phyloP scores from a whole-genome alignment of 441 rosid species.

The Viola pubescens region DNA sequence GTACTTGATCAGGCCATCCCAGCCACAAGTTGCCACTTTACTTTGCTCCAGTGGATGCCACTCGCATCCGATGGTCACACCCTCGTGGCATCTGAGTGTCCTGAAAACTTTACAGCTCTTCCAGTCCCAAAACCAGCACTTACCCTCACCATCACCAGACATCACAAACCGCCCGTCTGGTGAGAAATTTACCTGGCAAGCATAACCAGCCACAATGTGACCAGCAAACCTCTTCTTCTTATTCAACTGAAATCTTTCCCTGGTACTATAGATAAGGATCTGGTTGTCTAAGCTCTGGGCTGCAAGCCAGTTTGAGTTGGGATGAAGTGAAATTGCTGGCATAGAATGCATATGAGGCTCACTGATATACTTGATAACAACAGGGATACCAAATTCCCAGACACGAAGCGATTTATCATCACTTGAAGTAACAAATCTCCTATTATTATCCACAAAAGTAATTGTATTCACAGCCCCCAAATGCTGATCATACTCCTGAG shows the following conservation, averaged over 20 bases:
- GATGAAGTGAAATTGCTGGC: conserved; percentile 93
- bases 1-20: conserved; percentile 99
- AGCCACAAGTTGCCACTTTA: conserved; percentile 97
- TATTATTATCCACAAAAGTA: conserved; percentile 89
- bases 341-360: conserved; percentile 99
- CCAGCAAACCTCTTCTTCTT: conserved; percentile 98
- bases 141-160: conserved; percentile 99
- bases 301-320: conserved; percentile 91
- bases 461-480: conserved; percentile 97
- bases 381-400: conserved; percentile 99
- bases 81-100: conserved; percentile 84
- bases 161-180: conserved; percentile 99
- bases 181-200: conserved; percentile 97
- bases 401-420: conserved; percentile 99
- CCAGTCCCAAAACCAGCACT: conserved; percentile 99
- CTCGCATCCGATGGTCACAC: conserved; percentile 82
- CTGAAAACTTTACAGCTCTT: conserved; percentile 94
- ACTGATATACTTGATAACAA: conserved; percentile 94
- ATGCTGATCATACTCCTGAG: conserved; percentile 97
- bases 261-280: conserved; percentile 81
- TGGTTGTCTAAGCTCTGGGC: conserved; percentile 98
- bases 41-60: conserved; percentile 99
- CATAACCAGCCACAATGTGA: conserved; percentile 90
- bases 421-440: conserved; percentile 96
- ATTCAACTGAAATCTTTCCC: conserved; percentile 96